phyloP scores from a whole-genome alignment of 1,284 basidiomycete species.

The Tylopilus sp. region DNA sequence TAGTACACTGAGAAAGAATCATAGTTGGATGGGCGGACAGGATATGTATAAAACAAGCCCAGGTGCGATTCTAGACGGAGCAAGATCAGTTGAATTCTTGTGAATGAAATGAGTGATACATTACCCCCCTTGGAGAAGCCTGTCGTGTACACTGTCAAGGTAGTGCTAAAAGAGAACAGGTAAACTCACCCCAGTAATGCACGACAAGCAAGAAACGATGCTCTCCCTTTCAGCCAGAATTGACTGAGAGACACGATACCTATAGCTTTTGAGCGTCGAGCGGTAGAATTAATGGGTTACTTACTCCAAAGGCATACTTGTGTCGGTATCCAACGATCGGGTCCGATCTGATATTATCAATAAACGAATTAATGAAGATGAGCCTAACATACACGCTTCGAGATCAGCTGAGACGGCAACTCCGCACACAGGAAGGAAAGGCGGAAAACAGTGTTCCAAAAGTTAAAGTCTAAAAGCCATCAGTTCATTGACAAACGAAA shows the following conservation, averaged over 20 bases:
- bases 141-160: conserved; percentile 25
- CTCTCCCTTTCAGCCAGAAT: conserved; percentile 59
- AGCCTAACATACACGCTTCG: conserved; percentile 51
- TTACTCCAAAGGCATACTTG: conserved; percentile 42
- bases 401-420: conserved; percentile 71
- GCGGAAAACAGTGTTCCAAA: conserved; percentile 60
- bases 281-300: conserved; percentile 19
- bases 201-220: conserved; percentile 50
- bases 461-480: conserved; percentile 52
- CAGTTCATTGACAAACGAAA: too few species aligned
- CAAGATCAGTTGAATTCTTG: not conserved
- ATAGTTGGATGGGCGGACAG: conserved; percentile 37
- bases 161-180: not conserved
- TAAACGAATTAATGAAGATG: not conserved
- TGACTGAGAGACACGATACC: conserved; percentile 47
- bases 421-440: conserved; percentile 62
- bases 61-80: conserved; percentile 52
- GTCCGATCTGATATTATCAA: conserved; percentile 45
- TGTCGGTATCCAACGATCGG: conserved; percentile 70
- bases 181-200: conserved; percentile 41
- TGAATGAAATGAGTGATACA: conserved; percentile 15
- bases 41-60: conserved; percentile 69
- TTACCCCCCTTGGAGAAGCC: conserved; percentile 60
- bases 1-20: not conserved
- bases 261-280: conserved; percentile 9